Evolutionary conservation across 768 basidiomycete genomes (phyloP), one percentile per base, ranked within the genome.

Genomic region (Suillus lakei): DNA sequence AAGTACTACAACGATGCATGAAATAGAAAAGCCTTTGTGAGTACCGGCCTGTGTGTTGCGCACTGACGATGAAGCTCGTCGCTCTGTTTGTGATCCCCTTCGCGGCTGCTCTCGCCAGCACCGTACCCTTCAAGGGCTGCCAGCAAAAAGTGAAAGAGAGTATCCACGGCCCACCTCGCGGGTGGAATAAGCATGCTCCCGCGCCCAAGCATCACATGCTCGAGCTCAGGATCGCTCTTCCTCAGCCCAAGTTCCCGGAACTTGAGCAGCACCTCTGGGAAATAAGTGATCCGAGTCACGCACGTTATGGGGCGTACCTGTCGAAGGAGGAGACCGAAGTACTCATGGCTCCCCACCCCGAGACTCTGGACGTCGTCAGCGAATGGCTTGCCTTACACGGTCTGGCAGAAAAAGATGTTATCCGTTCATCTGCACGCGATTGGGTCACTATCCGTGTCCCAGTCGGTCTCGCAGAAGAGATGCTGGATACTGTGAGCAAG

Each of bases 381-480:
- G 81, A 83, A 67, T 93, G 91, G 91, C 79, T 92, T 16, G 77
- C 77, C 0, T 80, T 80, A 3, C 82, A 89, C 64, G 89, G 87
- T 38, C 75, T 92, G 32, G 66, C 70, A 18, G 83, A 85, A 51
- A 72, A 80, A 46, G 80, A 84, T 63, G 68, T 87, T 26, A 67
- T 76, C 48, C 85, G 86, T 10, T 90, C 91, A 13, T 82, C 88
- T 3, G 89, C 90, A 0, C 82, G 84, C 56, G 91, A 92, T 67
- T 93, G 90, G 91, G 78, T 91, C 15, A 86, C 81, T 7, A 72
- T 91, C 46, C 85, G 75, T 15, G 77, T 91, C 8, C 84, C 90
- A 0, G 81, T 93, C 53, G 69, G 77, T 39, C 67, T 87, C 30
- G 91, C 87, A 0, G 91, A 93, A 74, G 77, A 85, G 68, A 88